Evolutionary conservation across 768 basidiomycete genomes (phyloP).

Genomic region (Lepiota subincarnata): DNA sequence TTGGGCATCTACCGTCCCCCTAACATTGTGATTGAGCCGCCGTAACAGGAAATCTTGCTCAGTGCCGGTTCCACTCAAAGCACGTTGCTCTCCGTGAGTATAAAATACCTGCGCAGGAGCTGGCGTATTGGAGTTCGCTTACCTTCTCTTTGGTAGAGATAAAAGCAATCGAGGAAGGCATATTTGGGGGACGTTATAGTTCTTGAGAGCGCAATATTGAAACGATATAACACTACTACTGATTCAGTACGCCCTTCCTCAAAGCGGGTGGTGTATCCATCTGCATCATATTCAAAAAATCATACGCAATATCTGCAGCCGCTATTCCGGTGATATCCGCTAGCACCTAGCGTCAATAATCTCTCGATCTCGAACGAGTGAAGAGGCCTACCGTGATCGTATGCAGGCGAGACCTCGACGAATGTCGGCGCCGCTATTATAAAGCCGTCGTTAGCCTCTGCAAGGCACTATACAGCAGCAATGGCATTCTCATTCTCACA

Average conservation of each 20-base stretch:
- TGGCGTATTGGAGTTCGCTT: not conserved
- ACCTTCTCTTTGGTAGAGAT: slow-evolving; percentile 42
- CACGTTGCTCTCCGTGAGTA: slow-evolving; percentile 65
- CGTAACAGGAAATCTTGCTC: slow-evolving; percentile 46
- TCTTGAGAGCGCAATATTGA: no score
- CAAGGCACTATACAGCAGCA: no score
- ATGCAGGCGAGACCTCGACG: slow-evolving; percentile 85
- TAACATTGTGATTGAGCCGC: not conserved
- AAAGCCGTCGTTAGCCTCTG: no score
- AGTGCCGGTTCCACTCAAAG: slow-evolving; percentile 64
- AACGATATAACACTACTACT: not conserved
- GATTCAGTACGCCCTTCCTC: not conserved
- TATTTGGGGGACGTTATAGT: slow-evolving; percentile 20
- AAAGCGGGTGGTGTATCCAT: not conserved
- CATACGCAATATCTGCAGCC: slow-evolving; percentile 48
- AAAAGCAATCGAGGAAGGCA: slow-evolving; percentile 54
- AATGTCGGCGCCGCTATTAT: slow-evolving; percentile 42
- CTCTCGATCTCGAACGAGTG: no score
- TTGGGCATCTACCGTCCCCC: not conserved
- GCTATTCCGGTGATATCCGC: slow-evolving; percentile 63
- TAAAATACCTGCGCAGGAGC: not conserved
- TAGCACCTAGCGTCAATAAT: slow-evolving; percentile 22
- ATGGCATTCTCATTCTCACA: slow-evolving; percentile 52
- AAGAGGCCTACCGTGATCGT: slow-evolving; percentile 35
- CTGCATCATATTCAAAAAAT: slow-evolving; percentile 14